phyloP scores from a whole-genome alignment of 441 rosid species.

The Croton laevigatus region DNA sequence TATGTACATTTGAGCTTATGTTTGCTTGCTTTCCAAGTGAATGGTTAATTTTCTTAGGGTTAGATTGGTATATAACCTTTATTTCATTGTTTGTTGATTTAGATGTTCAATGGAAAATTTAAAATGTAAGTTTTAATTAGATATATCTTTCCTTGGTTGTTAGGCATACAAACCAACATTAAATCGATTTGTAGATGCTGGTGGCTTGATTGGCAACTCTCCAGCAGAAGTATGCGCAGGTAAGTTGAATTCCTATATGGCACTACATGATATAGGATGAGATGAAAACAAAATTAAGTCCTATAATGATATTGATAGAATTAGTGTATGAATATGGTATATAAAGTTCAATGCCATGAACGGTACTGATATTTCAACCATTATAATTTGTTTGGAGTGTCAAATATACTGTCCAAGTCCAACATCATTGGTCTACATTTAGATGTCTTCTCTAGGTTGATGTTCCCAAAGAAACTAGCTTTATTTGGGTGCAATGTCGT shows the following conservation, averaged over 20 bases:
- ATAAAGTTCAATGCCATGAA: background rate
- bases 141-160: conserved; percentile 29
- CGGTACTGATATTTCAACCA: background rate
- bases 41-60: background rate
- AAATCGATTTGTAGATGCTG: conserved; percentile 60
- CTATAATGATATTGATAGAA: background rate
- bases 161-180: conserved; percentile 89
- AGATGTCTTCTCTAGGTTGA: background rate
- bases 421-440: background rate
- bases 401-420: background rate
- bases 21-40: conserved; percentile 1
- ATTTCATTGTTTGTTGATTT: background rate
- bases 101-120: background rate
- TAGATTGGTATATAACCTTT: background rate
- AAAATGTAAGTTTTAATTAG: conserved; percentile 7
- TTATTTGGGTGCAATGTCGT: background rate
- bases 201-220: conserved; percentile 72
- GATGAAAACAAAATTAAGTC: background rate
- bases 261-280: background rate
- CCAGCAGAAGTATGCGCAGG: conserved; percentile 86
- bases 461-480: background rate
- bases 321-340: background rate
- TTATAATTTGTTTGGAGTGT: background rate
- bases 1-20: background rate
- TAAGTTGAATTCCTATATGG: conserved; percentile 22